Evolutionary conservation across 306 rosid species (phyloP), one percentile per base, ranked within the genome.

Genomic region (Cucurbita ficifolia): DNA sequence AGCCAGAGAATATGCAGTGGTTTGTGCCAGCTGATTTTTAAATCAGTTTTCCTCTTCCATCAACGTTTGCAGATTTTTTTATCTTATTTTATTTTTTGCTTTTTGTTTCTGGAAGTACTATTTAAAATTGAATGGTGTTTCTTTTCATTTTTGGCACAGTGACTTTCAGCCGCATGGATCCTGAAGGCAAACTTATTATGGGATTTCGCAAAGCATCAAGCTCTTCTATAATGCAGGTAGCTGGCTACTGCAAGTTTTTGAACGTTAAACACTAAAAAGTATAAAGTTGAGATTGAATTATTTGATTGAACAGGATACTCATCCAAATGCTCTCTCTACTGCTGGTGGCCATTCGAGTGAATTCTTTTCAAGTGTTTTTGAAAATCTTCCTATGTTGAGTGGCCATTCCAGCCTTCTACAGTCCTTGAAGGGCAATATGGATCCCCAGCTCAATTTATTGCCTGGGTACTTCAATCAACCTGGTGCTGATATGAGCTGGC

Each of bases 141-240:
- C 42, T 2, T 70, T 49, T 80, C 13, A 21, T 48, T 36, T 80
- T 75, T 80, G 70, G 39, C 59, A 70, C 92, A 94, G 99, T 94
- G 79, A 94, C 96, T 68, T 94, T 94, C 73, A 94, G 99, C 79
- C 99, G 99, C 24, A 94, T 91, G 97, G 99, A 94, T 57, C 99
- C 99, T 74, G 97, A 90, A 83, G 96, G 97, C 62, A 94, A 94
- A 81, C 99, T 94, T 76, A 89, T 94, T 73, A 94, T 94, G 97
- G 99, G 99, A 68, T 94, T 87, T 54, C 90, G 99, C 29, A 94
- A 89, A 85, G 99, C 97, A 70, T 81, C 91, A 50, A 89, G 74
- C 81, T 84, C 96, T 76, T 77, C 81, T 76, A 80, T 84, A 72
- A 77, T 80, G 73, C 99, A 94, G 99, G 99, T 91, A 88, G 82